A percentile compares a stretch with the other conserved stretches of the same genome.
phyloP scores from a whole-genome alignment of 2,329 filamentous ascomycete species.

The Ceratocystis papillata region DNA sequence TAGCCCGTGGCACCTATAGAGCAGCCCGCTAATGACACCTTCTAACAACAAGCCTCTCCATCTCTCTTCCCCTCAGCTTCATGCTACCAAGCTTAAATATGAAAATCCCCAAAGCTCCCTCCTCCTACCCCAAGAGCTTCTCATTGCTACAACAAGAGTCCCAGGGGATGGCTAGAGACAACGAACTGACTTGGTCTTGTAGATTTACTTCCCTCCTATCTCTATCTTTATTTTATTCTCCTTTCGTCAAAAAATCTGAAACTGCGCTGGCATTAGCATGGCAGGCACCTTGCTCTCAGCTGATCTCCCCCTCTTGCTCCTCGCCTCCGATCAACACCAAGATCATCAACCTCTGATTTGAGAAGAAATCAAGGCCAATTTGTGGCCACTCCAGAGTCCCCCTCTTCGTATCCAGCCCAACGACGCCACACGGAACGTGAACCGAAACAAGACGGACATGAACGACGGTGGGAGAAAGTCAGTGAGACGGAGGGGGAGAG shows the following conservation, averaged over 20 bases:
- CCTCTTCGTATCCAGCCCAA: background rate
- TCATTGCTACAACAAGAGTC: background rate
- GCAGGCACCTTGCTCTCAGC: background rate
- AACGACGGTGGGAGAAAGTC: background rate
- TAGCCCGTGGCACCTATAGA: background rate
- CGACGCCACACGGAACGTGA: conserved; percentile 9
- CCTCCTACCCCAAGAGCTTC: background rate
- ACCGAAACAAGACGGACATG: conserved; percentile 2
- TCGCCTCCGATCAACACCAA: background rate
- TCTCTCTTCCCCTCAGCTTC: background rate
- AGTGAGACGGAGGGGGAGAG: background rate
- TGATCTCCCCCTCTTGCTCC: too few relatives aligned
- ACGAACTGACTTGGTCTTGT: background rate
- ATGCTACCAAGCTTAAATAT: background rate
- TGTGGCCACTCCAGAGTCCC: background rate
- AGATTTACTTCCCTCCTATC: background rate
- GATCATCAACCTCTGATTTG: background rate
- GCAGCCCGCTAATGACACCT: background rate
- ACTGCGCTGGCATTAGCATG: conserved; percentile 1
- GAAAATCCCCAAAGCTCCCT: background rate
- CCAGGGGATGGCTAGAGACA: background rate
- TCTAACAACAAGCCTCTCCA: too few relatives aligned
- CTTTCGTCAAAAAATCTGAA: conserved; percentile 5
- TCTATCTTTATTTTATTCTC: conserved; percentile 1
- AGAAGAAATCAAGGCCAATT: background rate